Conservation (phyloP, 129 eudicot genomes). For the Logfia minima region DNA sequence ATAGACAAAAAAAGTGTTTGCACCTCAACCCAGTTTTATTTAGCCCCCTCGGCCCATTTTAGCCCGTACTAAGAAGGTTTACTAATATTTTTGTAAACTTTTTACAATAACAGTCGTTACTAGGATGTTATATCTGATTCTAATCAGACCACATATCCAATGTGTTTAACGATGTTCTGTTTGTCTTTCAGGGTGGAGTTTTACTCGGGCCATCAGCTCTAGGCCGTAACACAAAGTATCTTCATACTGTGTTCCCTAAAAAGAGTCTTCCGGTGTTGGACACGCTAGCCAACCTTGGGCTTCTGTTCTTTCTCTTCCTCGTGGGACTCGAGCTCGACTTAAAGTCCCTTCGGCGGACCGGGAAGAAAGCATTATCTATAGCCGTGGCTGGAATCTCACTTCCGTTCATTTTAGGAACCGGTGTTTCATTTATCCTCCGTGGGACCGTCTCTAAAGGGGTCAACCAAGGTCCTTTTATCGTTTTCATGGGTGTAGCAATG, state of each 20-base stretch:
- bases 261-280: constrained; percentile 70
- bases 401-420: constrained; percentile 65
- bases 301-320: constrained; percentile 69
- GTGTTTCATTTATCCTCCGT: constrained; percentile 55
- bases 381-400: constrained; percentile 66
- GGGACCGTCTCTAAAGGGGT: constrained; percentile 49
- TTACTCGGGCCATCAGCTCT: constrained; percentile 83
- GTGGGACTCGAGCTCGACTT: constrained; percentile 80
- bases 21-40: too few species aligned
- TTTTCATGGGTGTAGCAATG: constrained; percentile 87
- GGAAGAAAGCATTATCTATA: constrained; percentile 55
- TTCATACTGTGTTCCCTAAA: constrained; percentile 61
- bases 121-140: not conserved
- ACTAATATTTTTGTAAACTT: not conserved
- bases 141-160: not conserved
- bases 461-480: constrained; percentile 56
- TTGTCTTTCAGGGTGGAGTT: constrained; percentile 58
- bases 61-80: not conserved
- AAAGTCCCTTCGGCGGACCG: constrained; percentile 56
- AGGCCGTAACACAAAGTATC: constrained; percentile 52
- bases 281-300: constrained; percentile 79
- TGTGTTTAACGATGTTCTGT: not conserved
- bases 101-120: not conserved
- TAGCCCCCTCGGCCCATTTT: too few species aligned
- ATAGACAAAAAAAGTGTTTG: too few species aligned